Base-by-base conservation (phyloP, 768 basidiomycete species). In the Mycena vitilis region DNA sequence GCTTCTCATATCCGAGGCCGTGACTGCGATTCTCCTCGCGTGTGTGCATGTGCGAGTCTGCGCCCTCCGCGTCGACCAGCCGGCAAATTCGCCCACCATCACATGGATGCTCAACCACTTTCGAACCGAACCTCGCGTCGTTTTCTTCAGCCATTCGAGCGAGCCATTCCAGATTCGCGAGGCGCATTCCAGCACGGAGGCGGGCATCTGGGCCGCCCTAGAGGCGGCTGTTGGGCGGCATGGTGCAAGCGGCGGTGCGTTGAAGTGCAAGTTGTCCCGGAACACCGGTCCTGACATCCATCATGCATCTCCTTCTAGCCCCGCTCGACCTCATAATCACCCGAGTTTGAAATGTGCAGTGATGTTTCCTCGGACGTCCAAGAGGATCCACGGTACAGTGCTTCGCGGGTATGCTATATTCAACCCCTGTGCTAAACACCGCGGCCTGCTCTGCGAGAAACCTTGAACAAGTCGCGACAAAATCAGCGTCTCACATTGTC, bases 91-190 rank as follows among this genome's bases (percentile, higher is more conserved):
- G 6, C 52, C 52, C 22, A 63, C 47, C n/a, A 60, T 73, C 38
- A 45, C 58, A 8, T 66, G 59, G 34, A 36, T 73, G 11, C 30
- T 60, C 37, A 63, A 66, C 23, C 68, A 58, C 13, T 62, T 66
- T 12, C 71, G 61, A 30, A 74, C 72, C 40, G 81, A 83, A 64
- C 75, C 79, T 15, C 75, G 82, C 30, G 75, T 83, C 45, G 79
- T 83, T 10, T 81, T 83, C 70, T 76, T 79, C 23, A 73, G 76
- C 58, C 79, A 82, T 66, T 76, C 30, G 5, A 30, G 72, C 38
- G 80, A 83, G 59, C 80, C 82, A 20, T 84, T 83, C 68, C 75
- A 78, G 25, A 77, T 79, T 47, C 76, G 78, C 37, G 78, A 81
- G 60, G 81, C 81, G n/a, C 80, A 82, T 68, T 78, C 81, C 4